Base-by-base conservation (phyloP, 495 filamentous ascomycete genomes). In the Cryomyces minteri region DNA sequence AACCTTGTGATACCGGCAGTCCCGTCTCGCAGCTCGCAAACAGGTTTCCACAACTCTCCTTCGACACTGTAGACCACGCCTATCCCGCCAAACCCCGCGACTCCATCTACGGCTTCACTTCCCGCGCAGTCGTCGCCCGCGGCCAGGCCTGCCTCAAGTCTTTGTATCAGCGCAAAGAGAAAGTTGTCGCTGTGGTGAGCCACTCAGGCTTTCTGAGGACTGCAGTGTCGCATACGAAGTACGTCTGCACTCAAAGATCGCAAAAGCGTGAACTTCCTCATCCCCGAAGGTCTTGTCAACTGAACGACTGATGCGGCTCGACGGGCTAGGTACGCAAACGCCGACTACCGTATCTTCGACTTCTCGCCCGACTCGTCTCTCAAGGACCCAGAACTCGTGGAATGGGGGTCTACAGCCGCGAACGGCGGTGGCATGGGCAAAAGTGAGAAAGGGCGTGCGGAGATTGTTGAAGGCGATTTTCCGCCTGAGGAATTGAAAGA, bases 281-380 rank as follows among this genome's bases (percentile, higher is more conserved):
- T 25, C 18, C 18, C 18, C 18, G 18, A 25, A 25, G 18, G 18
- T 25, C 18, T 25, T 25, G 18, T 25, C 18, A 25, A 25, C 18
- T 25, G 18, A 25, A 25, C 18, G 18, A 25, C 18, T 25, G 18
- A 25, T 25, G 18, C 18, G 18, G 60, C 67, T 4, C 57, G 58
- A 14, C 62, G 58, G 54, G 77, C 2, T 25, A 25, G 18, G 2
- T 25, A 63, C 48, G 64, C 63, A 39, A 80, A 80, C 51, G 76
- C 69, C 5, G 75, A 80, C 51, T 80, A 70, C 51, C 65, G 76
- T 6, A 60, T 80, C 38, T 79, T 78, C 50, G 70, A 77, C 4
- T 73, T 76, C 45, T 65, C 60, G 43, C 2, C 34, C 8, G 40
- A 18, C 40, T 54, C 43, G 28, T 29, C 32, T 40, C 48, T 51